Evolutionary conservation across 164 flowering plant genomes (phyloP), one percentile per base, ranked within the genome.

Genomic region (Tinospora cordifolia): DNA sequence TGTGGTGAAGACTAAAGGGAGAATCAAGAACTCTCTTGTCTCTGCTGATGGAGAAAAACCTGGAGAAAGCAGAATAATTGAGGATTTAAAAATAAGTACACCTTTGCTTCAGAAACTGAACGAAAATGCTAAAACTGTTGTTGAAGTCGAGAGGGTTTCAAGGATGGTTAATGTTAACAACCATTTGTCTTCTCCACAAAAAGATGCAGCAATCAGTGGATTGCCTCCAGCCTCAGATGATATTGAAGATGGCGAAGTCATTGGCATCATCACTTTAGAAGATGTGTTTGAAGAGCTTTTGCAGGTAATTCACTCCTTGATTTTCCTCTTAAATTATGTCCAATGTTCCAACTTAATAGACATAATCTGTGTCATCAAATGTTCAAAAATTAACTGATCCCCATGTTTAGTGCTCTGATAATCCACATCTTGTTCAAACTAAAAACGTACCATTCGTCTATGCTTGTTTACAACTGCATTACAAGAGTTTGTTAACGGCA

Each of bases 281-380:
- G 99, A 94, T 87, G 97, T 94, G 40, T 94, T 94, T 83, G 99
- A 94, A 85, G 99, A 94, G 82, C 98, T 94, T 79, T 82, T 94
- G 63, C 99, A 94, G 85, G 98, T 86, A 75, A 79, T 69, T 26
- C 54, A 25, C 70, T 2, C 51, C 25, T 49, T 44, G 19, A 38
- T 38, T 22, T 65, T 38, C 21, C 17, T 27, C n/a, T 44, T 66
- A 5, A 19, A n/a, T 1, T 25, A 15, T 22, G 25, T 19, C 47
- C 12, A 0, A 44, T 10, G 47, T 44, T 13, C 13, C 47, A 14
- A 44, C 12, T 44, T 14, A 44, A 44, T 44, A 11, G 14, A 44
- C 47, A 44, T 44, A 0, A 44, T 2, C 47, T 44, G 47, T 11
- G 47, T n/a, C 14, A 44, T 30, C 36, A 30, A 4, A 30, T 30